Conservation (phyloP, 106 monocot species). For the Posidonia australis region DNA sequence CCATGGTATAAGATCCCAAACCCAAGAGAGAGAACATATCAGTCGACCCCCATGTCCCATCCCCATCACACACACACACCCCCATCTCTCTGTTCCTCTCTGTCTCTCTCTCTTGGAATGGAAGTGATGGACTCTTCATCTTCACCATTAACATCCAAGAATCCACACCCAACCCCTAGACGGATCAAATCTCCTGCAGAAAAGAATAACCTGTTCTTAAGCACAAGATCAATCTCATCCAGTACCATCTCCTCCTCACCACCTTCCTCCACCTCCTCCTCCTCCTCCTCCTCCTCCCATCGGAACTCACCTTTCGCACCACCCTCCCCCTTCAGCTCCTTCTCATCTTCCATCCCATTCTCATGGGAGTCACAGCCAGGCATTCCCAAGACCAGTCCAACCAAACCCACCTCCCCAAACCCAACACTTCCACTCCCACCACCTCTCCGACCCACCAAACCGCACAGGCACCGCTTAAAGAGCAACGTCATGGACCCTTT, state of each 20-base stretch:
- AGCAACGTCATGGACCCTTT: slow-evolving; percentile 23
- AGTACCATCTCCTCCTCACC: not conserved
- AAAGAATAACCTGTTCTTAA: not conserved
- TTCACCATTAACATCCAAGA: not conserved
- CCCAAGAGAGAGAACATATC: too few relatives aligned
- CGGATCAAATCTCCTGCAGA: not conserved
- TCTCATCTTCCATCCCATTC: slow-evolving; percentile 33
- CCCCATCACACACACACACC: too few relatives aligned
- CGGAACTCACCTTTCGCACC: not conserved
- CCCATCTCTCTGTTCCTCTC: too few relatives aligned
- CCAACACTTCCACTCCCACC: slow-evolving; percentile 24
- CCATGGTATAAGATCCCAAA: too few relatives aligned
- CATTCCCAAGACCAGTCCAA: slow-evolving; percentile 21
- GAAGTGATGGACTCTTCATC: not conserved
- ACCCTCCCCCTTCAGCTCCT: not conserved
- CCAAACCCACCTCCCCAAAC: not conserved
- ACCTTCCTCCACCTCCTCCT: not conserved
- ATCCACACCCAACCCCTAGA: not conserved
- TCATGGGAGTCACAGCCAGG: slow-evolving; percentile 48
- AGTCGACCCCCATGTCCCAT: too few relatives aligned
- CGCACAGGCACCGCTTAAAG: not conserved
- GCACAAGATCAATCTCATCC: slow-evolving; percentile 1
- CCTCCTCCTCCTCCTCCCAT: slow-evolving; percentile 7
- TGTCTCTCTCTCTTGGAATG: not conserved
- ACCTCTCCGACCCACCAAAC: slow-evolving; percentile 9